phyloP scores from a whole-genome alignment of 2,329 filamentous ascomycete species.

The Alternaria panax region DNA sequence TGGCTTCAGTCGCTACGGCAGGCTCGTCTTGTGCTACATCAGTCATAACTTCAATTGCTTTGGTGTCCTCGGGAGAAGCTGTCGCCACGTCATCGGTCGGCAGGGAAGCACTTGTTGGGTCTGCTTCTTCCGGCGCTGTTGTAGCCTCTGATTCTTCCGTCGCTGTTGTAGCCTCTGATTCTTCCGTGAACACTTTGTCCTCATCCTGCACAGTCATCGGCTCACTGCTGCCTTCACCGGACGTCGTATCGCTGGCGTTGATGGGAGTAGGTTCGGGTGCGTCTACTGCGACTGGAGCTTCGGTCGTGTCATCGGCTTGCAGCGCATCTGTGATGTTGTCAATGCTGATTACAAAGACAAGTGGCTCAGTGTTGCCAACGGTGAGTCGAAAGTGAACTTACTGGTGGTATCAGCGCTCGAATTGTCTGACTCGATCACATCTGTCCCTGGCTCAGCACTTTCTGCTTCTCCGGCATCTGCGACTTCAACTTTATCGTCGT shows the following conservation, averaged over 20 bases:
- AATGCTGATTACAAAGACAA: background rate
- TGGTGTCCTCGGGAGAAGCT: background rate
- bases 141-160: background rate
- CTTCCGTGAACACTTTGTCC: background rate
- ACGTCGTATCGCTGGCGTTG: background rate
- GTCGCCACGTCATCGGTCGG: background rate
- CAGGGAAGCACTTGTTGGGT: background rate
- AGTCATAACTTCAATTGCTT: background rate
- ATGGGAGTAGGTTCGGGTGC: background rate
- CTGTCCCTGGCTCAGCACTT: background rate
- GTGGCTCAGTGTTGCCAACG: background rate
- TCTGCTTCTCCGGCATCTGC: background rate
- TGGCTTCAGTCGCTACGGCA: background rate
- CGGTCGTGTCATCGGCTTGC: background rate
- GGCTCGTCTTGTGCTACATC: slow-evolving; percentile 1
- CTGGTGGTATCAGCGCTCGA: background rate
- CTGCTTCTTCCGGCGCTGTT: background rate
- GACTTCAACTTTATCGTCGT: slow-evolving; percentile 2
- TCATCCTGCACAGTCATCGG: background rate
- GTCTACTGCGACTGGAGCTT: background rate
- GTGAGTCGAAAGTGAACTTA: background rate
- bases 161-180: background rate
- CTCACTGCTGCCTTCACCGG: background rate
- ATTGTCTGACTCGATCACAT: background rate
- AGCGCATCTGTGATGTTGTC: slow-evolving; percentile 2